Evolutionary conservation across 2,329 filamentous ascomycete genomes (phyloP).

Genomic region (Stylonectria norvegica): DNA sequence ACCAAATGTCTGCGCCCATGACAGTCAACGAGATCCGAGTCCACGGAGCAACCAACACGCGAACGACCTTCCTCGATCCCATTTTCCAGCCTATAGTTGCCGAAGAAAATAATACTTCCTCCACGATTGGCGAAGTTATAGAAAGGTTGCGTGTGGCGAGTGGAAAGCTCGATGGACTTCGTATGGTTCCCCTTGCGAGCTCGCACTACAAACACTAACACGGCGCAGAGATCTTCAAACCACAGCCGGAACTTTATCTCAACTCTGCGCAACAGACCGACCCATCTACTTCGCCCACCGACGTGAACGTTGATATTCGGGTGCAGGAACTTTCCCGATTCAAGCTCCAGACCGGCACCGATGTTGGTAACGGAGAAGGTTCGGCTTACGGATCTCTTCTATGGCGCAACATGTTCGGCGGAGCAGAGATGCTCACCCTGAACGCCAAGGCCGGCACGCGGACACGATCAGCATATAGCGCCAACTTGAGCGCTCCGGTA

Average conservation of each 20-base stretch:
- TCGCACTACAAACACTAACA: constrained; percentile 22
- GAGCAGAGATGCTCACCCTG: constrained; percentile 82
- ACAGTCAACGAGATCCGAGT: constrained; percentile 83
- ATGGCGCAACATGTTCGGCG: constrained; percentile 90
- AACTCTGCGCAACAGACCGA: constrained; percentile 69
- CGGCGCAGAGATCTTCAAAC: constrained; percentile 75
- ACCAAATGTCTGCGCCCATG: constrained; percentile 83
- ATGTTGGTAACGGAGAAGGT: constrained; percentile 89
- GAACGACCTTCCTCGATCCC: constrained; percentile 75
- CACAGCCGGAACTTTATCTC: constrained; percentile 76
- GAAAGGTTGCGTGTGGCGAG: constrained; percentile 66
- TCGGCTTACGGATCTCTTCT: constrained; percentile 86
- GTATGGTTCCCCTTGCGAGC: constrained; percentile 46
- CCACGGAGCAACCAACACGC: constrained; percentile 79
- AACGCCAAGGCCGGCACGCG: constrained; percentile 87
- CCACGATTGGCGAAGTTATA: constrained; percentile 78
- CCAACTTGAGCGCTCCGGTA: constrained; percentile 77
- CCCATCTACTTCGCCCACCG: constrained; percentile 66
- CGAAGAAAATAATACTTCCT: constrained; percentile 61
- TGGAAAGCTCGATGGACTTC: constrained; percentile 74
- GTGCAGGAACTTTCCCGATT: constrained; percentile 80
- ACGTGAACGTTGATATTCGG: constrained; percentile 79
- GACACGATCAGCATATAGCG: constrained; percentile 87
- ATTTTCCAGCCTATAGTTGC: constrained; percentile 76
- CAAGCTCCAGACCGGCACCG: constrained; percentile 89